These are phyloP conservation scores for Blastocystis sp. DNA, from an alignment of 352 stramenopile genomes.

Conservation along the genomic window DNA sequence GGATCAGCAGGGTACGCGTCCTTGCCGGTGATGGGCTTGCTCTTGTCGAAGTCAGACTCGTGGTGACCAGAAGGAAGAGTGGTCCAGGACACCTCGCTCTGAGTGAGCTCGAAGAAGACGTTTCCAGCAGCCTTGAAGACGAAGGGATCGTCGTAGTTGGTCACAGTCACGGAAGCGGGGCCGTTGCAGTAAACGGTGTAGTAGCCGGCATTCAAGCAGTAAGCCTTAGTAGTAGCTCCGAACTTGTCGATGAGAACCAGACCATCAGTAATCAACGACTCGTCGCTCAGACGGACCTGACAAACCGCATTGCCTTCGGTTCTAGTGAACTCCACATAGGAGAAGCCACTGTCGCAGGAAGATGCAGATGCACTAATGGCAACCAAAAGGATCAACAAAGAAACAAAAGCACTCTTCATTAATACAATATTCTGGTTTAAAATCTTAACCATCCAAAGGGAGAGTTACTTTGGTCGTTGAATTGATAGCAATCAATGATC, in stretches of 20 bases:
- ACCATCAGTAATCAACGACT: slow-evolving; percentile 7
- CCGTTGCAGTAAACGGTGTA: slow-evolving; percentile 32
- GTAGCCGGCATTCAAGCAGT: slow-evolving; percentile 20
- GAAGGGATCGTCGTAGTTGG: no score
- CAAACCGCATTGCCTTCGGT: background rate
- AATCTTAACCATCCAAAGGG: no score
- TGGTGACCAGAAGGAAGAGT: slow-evolving; percentile 17
- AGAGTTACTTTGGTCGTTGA: no score
- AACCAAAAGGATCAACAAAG: no score
- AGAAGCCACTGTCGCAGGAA: slow-evolving; percentile 11
- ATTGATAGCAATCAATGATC: no score
- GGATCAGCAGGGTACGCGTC: slow-evolving; percentile 17
- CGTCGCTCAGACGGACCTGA: slow-evolving; percentile 43
- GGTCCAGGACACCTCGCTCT: background rate
- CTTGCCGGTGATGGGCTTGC: slow-evolving; percentile 54
- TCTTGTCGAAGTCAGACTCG: slow-evolving; percentile 45
- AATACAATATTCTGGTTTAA: no score
- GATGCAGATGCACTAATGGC: no score
- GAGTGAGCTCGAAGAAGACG: no score
- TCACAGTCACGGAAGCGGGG: background rate
- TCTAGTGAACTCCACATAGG: slow-evolving; percentile 15
- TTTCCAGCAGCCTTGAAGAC: no score
- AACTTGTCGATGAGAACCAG: slow-evolving; percentile 37
- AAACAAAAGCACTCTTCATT: no score
- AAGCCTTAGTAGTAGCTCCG: background rate